Evolutionary conservation across 768 basidiomycete genomes (phyloP).

Genomic region (Serpula lacrymans): DNA sequence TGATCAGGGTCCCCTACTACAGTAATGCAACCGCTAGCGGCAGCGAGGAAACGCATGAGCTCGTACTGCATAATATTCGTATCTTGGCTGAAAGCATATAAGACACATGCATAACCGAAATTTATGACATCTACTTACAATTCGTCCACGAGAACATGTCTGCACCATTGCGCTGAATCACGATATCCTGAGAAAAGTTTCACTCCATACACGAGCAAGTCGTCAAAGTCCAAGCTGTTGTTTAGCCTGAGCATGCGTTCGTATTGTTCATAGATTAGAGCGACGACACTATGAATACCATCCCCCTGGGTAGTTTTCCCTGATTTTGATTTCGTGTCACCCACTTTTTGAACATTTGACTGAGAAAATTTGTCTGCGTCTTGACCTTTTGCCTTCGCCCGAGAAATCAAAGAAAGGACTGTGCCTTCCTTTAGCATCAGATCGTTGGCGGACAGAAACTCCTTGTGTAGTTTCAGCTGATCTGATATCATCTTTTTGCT

Average conservation of each 20-base stretch:
- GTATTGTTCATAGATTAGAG: constrained; percentile 63
- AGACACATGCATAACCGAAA: background rate
- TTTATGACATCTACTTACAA: constrained; percentile 47
- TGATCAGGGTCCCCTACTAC: constrained; percentile 93
- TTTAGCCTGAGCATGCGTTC: constrained; percentile 53
- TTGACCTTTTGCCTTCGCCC: constrained; percentile 61
- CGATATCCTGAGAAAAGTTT: constrained; percentile 53
- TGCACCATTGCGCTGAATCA: constrained; percentile 53
- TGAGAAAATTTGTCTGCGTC: constrained; percentile 11
- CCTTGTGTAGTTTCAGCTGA: constrained; percentile 55
- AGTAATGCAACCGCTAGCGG: constrained; percentile 52
- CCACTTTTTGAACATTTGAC: too few relatives aligned
- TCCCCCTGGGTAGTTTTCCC: constrained; percentile 3
- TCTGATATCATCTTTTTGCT: constrained; percentile 68
- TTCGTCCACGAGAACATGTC: constrained; percentile 76
- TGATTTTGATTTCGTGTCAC: constrained; percentile 9
- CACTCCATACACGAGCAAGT: constrained; percentile 71
- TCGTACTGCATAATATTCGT: constrained; percentile 82
- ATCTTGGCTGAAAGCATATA: constrained; percentile 51
- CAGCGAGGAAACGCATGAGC: constrained; percentile 67
- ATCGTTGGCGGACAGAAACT: constrained; percentile 42
- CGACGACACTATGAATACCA: constrained; percentile 40
- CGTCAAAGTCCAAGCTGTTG: constrained; percentile 87
- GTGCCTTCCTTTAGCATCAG: constrained; percentile 52
- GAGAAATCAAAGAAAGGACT: constrained; percentile 64